Evolutionary conservation across 2,329 filamentous ascomycete genomes (phyloP).

Genomic region (Chrysosphaeria jannelii): DNA sequence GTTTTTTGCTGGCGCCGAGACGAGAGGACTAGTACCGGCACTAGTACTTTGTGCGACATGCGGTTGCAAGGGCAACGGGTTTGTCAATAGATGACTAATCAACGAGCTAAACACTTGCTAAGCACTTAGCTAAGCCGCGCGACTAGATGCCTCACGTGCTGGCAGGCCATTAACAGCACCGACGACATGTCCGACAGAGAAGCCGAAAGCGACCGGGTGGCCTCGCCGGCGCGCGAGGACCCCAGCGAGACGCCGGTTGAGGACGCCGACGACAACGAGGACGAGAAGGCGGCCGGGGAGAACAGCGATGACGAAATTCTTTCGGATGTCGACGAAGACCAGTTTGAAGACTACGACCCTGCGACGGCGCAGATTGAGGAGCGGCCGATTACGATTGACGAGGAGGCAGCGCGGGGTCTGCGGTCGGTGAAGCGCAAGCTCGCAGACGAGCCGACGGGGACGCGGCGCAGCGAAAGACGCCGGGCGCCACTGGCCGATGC

Average conservation of each 20-base stretch:
- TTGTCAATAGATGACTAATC: too few species aligned
- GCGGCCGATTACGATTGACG: slow-evolving; percentile 34
- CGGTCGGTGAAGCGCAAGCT: slow-evolving; percentile 38
- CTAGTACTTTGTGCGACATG: too few species aligned
- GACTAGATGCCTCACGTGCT: slow-evolving; percentile 7
- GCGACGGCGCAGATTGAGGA: slow-evolving; percentile 31
- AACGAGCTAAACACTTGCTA: slow-evolving; percentile 2
- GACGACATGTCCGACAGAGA: too few species aligned
- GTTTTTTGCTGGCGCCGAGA: background rate
- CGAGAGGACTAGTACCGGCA: too few species aligned
- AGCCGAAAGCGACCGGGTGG: background rate
- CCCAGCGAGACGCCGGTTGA: background rate
- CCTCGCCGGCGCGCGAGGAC: background rate
- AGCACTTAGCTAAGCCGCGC: slow-evolving; percentile 12
- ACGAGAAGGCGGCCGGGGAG: slow-evolving; percentile 8
- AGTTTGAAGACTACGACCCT: slow-evolving; percentile 40
- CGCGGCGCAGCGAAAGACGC: slow-evolving; percentile 27
- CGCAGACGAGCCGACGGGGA: slow-evolving; percentile 6
- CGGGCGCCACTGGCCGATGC: slow-evolving; percentile 15
- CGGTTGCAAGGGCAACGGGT: too few species aligned
- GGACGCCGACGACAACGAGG: slow-evolving; percentile 8
- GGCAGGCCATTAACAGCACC: too few species aligned
- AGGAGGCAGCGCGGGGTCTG: slow-evolving; percentile 29
- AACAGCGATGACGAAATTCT: slow-evolving; percentile 29
- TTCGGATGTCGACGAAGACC: slow-evolving; percentile 38